Base-by-base conservation (phyloP, 139 green algal genomes). In the Auxenochlorella pyrenoidosa region DNA sequence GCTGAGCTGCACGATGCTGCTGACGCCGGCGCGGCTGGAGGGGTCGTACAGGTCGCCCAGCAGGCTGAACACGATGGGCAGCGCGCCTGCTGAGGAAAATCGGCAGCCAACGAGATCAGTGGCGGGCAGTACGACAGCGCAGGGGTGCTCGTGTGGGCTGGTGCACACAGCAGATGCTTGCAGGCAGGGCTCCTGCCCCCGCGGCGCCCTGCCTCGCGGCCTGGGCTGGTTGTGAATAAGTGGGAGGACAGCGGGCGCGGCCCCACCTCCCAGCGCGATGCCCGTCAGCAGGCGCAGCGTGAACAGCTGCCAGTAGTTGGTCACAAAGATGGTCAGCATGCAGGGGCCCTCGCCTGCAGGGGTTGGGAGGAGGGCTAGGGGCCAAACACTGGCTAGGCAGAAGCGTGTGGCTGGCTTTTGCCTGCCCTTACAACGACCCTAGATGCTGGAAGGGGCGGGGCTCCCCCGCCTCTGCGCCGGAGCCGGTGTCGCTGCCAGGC, bases 61-160 rank as follows among this genome's bases (percentile, higher is more conserved):
- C 73, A 98, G 89, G 59, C 82, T 92, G 89, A 95, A 98, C n/a
- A 97, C 83, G 30, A 98, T 83, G 1, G 96, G 96, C 36, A 98
- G 92, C 66, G 87, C 87, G 24, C 93, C 87, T 90, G 87, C 58
- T 77, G 22, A 16, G 44, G 68, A n/a, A 19, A 41, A 32, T 30
- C 44, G 2, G 32, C 10, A n/a, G n/a, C n/a, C n/a, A n/a, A n/a
- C n/a, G n/a, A n/a, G n/a, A n/a, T n/a, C n/a, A n/a, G n/a, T n/a
- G n/a, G n/a, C n/a, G n/a, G n/a, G n/a, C n/a, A n/a, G n/a, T n/a
- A n/a, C n/a, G n/a, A n/a, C n/a, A n/a, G n/a, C n/a, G n/a, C n/a
- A n/a, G n/a, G n/a, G n/a, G n/a, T n/a, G n/a, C n/a, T n/a, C n/a
- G n/a, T n/a, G n/a, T n/a, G n/a, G n/a, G n/a, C n/a, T n/a, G n/a